Percentiles rank a stretch among this genome's conserved stretches.
Evolutionary conservation across 352 stramenopile species (phyloP).

Genomic region (Pythium rishiriense): DNA sequence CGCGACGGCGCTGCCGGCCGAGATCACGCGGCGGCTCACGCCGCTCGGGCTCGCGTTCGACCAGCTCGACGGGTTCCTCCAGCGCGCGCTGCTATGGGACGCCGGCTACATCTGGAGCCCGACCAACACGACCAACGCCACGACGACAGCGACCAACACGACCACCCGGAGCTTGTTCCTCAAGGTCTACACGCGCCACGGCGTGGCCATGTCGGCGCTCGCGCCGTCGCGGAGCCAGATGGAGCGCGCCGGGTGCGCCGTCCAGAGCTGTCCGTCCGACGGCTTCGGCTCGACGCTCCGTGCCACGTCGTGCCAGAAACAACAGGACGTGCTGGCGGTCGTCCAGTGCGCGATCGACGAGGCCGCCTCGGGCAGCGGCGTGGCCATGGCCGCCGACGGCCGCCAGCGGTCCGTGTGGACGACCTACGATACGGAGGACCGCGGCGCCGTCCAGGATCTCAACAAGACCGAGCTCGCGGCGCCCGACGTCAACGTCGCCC

Average conservation of each 20-base stretch:
- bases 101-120: slow-evolving; percentile 38
- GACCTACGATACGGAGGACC: slow-evolving; percentile 22
- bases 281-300: slow-evolving; percentile 21
- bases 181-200: slow-evolving; percentile 28
- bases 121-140: too few relatives aligned
- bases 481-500: slow-evolving; percentile 26
- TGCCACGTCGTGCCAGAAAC: slow-evolving; percentile 17
- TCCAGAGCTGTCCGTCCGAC: slow-evolving; percentile 25
- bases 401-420: slow-evolving; percentile 23
- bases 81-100: slow-evolving; percentile 64
- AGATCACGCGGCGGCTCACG: slow-evolving; percentile 13
- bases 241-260: slow-evolving; percentile 25
- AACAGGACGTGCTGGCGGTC: slow-evolving; percentile 7
- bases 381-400: slow-evolving; percentile 8
- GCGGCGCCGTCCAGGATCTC: slow-evolving; percentile 1
- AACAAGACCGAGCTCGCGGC: slow-evolving; percentile 21
- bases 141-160: not conserved
- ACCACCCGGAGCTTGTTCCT: slow-evolving; percentile 17
- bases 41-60: slow-evolving; percentile 22
- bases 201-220: slow-evolving; percentile 26
- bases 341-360: slow-evolving; percentile 30
- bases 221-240: slow-evolving; percentile 24
- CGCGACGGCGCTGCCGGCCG: slow-evolving; percentile 2
- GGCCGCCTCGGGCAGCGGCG: not conserved
- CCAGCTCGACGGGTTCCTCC: slow-evolving; percentile 33